phyloP scores from a whole-genome alignment of 1,284 basidiomycete species.

The Earliella scabrosa region DNA sequence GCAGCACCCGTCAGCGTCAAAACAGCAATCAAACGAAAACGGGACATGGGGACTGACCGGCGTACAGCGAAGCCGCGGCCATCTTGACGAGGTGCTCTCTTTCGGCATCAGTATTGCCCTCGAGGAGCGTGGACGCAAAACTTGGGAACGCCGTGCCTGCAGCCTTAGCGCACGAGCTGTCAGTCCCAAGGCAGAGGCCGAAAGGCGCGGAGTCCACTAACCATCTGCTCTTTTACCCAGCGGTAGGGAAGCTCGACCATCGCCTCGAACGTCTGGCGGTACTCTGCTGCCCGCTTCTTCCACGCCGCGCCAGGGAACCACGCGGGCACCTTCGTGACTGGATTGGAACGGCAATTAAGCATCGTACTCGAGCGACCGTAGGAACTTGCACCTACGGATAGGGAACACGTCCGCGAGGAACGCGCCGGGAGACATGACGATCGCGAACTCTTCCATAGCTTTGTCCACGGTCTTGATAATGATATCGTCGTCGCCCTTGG shows the following conservation, averaged over 20 bases:
- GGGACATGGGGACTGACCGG: conserved; percentile 19
- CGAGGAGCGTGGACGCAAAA: conserved; percentile 29
- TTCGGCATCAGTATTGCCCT: conserved; percentile 22
- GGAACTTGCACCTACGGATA: conserved; percentile 32
- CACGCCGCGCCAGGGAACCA: conserved; percentile 37
- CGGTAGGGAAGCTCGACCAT: conserved; percentile 29
- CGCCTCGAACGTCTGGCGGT: conserved; percentile 21
- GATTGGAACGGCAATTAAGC: neutral
- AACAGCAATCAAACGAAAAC: conserved; percentile 1
- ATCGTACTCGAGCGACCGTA: too few species aligned
- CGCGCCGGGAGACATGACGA: conserved; percentile 30
- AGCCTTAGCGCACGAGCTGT: conserved; percentile 21
- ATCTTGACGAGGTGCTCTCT: conserved; percentile 34
- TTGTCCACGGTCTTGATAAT: conserved; percentile 37
- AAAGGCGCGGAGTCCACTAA: conserved; percentile 1
- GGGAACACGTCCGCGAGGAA: conserved; percentile 39
- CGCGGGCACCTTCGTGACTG: conserved; percentile 26
- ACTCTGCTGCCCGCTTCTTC: conserved; percentile 24
- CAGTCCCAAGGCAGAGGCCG: neutral
- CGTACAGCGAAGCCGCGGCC: conserved; percentile 33
- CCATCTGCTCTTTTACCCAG: conserved; percentile 30
- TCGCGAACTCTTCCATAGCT: conserved; percentile 34
- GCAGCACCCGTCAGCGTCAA: neutral
- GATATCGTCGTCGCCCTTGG: conserved; percentile 33
- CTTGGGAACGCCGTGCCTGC: conserved; percentile 32